Percentiles rank a stretch among this genome's conserved stretches.
These are phyloP conservation scores for Delitschia confertaspora DNA, from an alignment of 495 filamentous ascomycete species.

Conservation along the genomic window DNA sequence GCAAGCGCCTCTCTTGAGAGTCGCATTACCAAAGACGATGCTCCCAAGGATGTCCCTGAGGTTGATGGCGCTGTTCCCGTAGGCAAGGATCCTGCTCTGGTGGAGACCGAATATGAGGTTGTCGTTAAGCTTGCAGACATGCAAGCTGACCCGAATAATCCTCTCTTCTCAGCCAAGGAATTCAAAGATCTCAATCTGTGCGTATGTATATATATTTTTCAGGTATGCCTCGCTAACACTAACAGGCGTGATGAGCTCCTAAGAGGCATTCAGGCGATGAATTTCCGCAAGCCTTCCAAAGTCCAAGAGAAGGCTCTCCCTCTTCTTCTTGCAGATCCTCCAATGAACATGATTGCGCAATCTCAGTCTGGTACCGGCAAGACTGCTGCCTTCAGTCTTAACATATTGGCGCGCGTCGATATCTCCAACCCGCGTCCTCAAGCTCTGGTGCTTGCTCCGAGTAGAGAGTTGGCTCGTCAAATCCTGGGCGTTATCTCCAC, in stretches of 20 bases:
- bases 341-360: conserved; percentile 88
- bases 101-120: conserved; percentile 68
- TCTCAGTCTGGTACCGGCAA: conserved; percentile 98
- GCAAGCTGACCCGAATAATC: conserved; percentile 77
- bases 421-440: conserved; percentile 62
- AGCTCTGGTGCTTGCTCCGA: conserved; percentile 82
- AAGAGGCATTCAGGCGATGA: conserved; percentile 63
- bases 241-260: conserved; percentile 45
- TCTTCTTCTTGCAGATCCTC: conserved; percentile 71
- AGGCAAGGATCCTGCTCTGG: conserved; percentile 42
- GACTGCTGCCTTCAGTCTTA: conserved; percentile 91
- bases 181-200: conserved; percentile 85
- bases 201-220: conserved; percentile 33
- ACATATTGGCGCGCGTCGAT: conserved; percentile 78
- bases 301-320: conserved; percentile 91
- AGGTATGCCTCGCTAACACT: not conserved
- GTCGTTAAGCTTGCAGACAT: conserved; percentile 86
- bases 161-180: conserved; percentile 70
- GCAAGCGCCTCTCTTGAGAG: conserved; percentile 1
- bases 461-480: conserved; percentile 88
- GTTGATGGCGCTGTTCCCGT: conserved; percentile 27
- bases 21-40: conserved; percentile 9
- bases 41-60: conserved; percentile 20
- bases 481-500: conserved; percentile 71
- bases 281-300: conserved; percentile 91